Conservation (phyloP, 2,329 filamentous ascomycete species). For the Colletotrichum navitas region DNA sequence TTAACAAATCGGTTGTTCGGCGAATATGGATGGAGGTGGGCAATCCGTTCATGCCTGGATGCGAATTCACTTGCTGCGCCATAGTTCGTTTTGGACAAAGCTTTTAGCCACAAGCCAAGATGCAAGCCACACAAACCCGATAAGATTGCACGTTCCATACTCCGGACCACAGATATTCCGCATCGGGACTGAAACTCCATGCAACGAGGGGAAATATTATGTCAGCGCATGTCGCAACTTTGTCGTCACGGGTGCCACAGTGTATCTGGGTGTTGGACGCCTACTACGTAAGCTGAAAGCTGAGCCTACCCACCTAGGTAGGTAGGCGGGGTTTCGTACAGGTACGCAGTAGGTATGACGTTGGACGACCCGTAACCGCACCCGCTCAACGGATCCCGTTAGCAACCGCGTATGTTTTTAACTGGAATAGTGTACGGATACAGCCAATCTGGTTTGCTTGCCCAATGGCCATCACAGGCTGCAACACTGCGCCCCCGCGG, state of each 20-base stretch:
- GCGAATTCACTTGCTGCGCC: not conserved
- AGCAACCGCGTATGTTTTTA: not conserved
- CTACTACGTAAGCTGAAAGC: not conserved
- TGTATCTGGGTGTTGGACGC: not conserved
- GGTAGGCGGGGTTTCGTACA: not conserved
- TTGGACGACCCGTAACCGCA: conserved; percentile 14
- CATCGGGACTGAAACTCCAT: not conserved
- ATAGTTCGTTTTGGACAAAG: not conserved
- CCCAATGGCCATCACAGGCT: conserved; percentile 7
- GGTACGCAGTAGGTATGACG: conserved; percentile 21
- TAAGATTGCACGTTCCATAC: not conserved
- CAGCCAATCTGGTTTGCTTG: conserved; percentile 12
- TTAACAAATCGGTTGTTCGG: not conserved
- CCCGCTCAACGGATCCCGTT: conserved; percentile 19
- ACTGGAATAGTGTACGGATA: too few species aligned
- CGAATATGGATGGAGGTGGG: not conserved
- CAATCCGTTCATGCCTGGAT: not conserved
- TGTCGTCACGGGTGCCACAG: conserved; percentile 27
- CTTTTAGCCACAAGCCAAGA: not conserved
- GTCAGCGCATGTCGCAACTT: conserved; percentile 14
- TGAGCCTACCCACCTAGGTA: not conserved
- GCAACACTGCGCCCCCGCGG: conserved; percentile 11
- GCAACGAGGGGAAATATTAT: not conserved
- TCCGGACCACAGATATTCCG: not conserved
- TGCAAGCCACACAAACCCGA: not conserved